A percentile compares a stretch with the other conserved stretches of the same genome.
Evolutionary conservation across 78 protist species (phyloP).

Genomic region (Dictyostelium firmibasis): DNA sequence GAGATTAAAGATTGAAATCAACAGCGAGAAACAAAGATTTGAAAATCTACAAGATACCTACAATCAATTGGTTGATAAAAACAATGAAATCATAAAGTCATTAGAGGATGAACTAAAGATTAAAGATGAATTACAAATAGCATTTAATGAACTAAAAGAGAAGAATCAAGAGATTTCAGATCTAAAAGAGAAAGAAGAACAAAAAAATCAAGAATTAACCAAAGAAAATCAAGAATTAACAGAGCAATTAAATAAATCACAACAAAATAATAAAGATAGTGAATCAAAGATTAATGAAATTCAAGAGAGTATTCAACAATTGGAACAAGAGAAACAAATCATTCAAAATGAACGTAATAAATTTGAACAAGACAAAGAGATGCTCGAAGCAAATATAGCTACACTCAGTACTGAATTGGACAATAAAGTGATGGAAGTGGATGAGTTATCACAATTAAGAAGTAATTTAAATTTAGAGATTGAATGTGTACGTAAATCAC

Average conservation of each 20-base stretch:
- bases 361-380: constrained; percentile 26
- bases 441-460: constrained; percentile 17
- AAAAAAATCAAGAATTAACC: background rate
- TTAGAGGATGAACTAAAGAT: background rate
- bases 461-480: constrained; percentile 40
- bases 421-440: background rate
- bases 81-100: background rate
- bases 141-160: background rate
- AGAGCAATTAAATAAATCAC: background rate
- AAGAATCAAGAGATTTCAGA: background rate
- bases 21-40: constrained; percentile 7
- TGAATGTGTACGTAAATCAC: constrained; percentile 64
- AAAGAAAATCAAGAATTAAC: background rate
- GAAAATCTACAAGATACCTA: background rate
- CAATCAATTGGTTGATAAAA: background rate
- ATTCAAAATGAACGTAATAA: background rate
- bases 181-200: background rate
- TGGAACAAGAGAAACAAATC: background rate
- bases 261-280: background rate
- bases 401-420: too few species aligned
- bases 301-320: background rate
- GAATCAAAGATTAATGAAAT: background rate
- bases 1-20: background rate
- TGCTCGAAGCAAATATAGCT: background rate
- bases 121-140: background rate